These are phyloP conservation scores for Colletotrichum sansevieriae DNA, from an alignment of 2,329 filamentous ascomycete genomes.

Conservation along the genomic window DNA sequence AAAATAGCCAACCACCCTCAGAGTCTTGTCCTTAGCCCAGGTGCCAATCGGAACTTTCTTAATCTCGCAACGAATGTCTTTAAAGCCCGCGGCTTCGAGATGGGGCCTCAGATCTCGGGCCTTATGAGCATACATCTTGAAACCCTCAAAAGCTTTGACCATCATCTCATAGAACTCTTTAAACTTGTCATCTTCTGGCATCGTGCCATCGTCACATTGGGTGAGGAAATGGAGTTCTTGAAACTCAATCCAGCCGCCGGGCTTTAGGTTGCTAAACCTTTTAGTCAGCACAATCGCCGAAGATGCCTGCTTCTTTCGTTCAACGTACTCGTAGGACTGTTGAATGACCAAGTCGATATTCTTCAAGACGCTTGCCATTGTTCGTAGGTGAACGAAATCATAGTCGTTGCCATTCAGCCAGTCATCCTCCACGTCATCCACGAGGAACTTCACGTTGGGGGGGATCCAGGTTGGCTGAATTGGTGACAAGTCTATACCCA, in stretches of 20 bases:
- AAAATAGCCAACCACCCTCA: conserved; percentile 58
- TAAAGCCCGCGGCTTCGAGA: conserved; percentile 59
- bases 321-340: conserved; percentile 48
- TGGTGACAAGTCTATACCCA: conserved; percentile 59
- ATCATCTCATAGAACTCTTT: conserved; percentile 45
- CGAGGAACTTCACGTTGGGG: conserved; percentile 71
- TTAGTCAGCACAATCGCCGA: not conserved
- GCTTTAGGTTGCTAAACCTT: conserved; percentile 53
- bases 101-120: conserved; percentile 49
- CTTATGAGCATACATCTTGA: conserved; percentile 52
- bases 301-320: too few species aligned
- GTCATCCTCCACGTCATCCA: conserved; percentile 72
- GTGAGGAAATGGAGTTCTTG: conserved; percentile 60
- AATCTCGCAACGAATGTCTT: conserved; percentile 56
- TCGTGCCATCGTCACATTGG: conserved; percentile 59
- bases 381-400: conserved; percentile 68
- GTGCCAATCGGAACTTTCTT: conserved; percentile 61
- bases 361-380: conserved; percentile 63
- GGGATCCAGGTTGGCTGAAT: conserved; percentile 65
- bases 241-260: conserved; percentile 66
- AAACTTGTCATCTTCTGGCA: conserved; percentile 56
- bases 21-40: conserved; percentile 57
- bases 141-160: conserved; percentile 46
- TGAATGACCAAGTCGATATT: conserved; percentile 62
- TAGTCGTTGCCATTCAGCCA: conserved; percentile 68